Percentiles rank a stretch among this genome's conserved stretches.
phyloP scores from a whole-genome alignment of 2,329 filamentous ascomycete genomes.

The Mycogone perniciosa region DNA sequence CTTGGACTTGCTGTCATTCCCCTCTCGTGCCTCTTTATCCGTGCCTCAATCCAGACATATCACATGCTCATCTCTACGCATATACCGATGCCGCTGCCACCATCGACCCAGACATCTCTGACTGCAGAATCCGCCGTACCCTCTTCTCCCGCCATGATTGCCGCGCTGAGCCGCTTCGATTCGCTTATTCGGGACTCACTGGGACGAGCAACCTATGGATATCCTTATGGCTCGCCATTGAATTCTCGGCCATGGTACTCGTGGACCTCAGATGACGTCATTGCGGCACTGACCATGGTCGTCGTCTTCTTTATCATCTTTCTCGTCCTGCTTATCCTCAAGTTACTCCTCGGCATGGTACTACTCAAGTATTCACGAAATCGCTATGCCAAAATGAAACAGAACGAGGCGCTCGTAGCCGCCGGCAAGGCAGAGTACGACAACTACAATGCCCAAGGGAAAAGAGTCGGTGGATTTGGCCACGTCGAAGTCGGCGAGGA shows the following conservation, averaged over 20 bases:
- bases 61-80: constrained; percentile 95
- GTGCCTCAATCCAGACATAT: constrained; percentile 91
- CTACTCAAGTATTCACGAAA: constrained; percentile 73
- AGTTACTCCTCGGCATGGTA: constrained; percentile 82
- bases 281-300: constrained; percentile 74
- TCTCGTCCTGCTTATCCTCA: constrained; percentile 74
- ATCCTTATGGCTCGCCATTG: constrained; percentile 37
- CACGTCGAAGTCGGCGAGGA: constrained; percentile 87
- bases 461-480: constrained; percentile 73
- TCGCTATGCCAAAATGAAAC: constrained; percentile 76
- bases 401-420: constrained; percentile 50
- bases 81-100: constrained; percentile 64
- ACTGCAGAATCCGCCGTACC: constrained; percentile 56
- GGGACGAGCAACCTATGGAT: constrained; percentile 64
- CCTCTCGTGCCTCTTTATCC: constrained; percentile 88
- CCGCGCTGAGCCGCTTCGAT: constrained; percentile 74
- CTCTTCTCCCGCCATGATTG: constrained; percentile 67
- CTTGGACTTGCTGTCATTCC: constrained; percentile 89
- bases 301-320: constrained; percentile 81
- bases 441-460: constrained; percentile 62
- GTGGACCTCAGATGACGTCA: constrained; percentile 65
- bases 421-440: constrained; percentile 43
- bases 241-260: constrained; percentile 40
- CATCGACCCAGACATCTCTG: constrained; percentile 60
- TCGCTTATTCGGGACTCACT: constrained; percentile 68